These are phyloP conservation scores for Strobilomyces confusus DNA, from an alignment of 768 basidiomycete species.

Conservation along the genomic window DNA sequence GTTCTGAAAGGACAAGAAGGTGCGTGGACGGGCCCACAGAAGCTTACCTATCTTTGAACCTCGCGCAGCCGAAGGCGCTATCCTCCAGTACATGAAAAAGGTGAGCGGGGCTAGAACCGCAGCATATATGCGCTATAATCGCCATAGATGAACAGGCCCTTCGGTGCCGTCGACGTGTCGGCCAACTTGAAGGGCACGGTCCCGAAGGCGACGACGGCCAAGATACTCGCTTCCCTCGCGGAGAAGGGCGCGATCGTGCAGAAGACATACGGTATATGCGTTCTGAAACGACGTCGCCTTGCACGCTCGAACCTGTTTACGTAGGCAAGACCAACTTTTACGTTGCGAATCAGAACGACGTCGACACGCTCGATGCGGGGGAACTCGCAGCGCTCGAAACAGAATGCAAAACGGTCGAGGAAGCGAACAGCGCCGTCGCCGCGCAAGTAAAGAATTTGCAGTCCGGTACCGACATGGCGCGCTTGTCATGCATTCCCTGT, in stretches of 20 bases:
- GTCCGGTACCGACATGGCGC: conserved; percentile 17
- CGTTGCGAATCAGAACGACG: conserved; percentile 74
- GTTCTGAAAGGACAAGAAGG: conserved; percentile 77
- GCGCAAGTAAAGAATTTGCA: conserved; percentile 47
- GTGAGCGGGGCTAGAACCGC: conserved; percentile 31
- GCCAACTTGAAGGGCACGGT: conserved; percentile 91
- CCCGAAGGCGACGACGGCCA: conserved; percentile 79
- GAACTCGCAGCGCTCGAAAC: conserved; percentile 57
- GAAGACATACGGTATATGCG: conserved; percentile 69
- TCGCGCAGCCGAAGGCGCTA: conserved; percentile 60
- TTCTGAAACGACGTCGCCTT: neutral
- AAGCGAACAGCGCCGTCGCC: conserved; percentile 51
- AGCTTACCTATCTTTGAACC: neutral
- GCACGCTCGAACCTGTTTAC: neutral
- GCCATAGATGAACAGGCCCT: conserved; percentile 85
- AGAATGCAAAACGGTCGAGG: conserved; percentile 54
- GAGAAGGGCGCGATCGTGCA: conserved; percentile 80
- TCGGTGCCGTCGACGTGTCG: conserved; percentile 86
- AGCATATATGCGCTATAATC: conserved; percentile 4
- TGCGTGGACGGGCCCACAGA: conserved; percentile 7
- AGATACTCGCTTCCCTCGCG: conserved; percentile 76
- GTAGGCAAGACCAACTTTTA: conserved; percentile 84
- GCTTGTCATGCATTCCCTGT: neutral
- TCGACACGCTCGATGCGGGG: conserved; percentile 60
- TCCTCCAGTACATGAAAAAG: conserved; percentile 77